A percentile compares a stretch with the other conserved stretches of the same genome.
phyloP scores from a whole-genome alignment of 768 basidiomycete species.

The Myochromella boudieri region DNA sequence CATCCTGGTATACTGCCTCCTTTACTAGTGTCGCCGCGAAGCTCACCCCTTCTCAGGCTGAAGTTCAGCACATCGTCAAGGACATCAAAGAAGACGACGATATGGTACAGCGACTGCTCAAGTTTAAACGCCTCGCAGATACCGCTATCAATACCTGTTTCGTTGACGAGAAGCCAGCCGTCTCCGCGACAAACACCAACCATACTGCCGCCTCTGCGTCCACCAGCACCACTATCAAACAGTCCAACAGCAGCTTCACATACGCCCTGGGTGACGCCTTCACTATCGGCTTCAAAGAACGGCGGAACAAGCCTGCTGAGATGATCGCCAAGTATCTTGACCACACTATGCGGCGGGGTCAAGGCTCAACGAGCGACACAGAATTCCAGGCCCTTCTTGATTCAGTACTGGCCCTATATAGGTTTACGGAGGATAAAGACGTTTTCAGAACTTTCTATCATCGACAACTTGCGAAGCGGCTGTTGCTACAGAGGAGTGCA shows the following conservation, averaged over 20 bases:
- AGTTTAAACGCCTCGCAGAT: conserved; percentile 63
- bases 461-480: conserved; percentile 81
- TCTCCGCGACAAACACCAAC: no score
- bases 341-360: conserved; percentile 82
- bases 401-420: conserved; percentile 69
- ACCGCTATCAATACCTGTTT: conserved; percentile 51
- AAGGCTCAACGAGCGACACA: conserved; percentile 62
- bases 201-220: conserved; percentile 20
- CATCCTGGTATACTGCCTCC: conserved; percentile 46
- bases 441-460: conserved; percentile 94
- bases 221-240: conserved; percentile 31
- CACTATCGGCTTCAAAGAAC: conserved; percentile 66
- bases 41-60: conserved; percentile 34
- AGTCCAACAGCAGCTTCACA: conserved; percentile 53
- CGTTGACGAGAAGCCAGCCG: conserved; percentile 33
- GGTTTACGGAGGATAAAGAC: conserved; percentile 90
- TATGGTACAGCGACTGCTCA: conserved; percentile 75
- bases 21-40: not conserved
- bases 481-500: conserved; percentile 82
- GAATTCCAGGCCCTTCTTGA: conserved; percentile 67
- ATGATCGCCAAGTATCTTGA: conserved; percentile 93
- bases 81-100: conserved; percentile 63
- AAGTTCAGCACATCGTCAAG: conserved; percentile 64
- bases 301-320: conserved; percentile 84
- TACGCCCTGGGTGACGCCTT: conserved; percentile 78